Percentiles rank a stretch among this genome's conserved stretches.
These are phyloP conservation scores for Daldinia caldariorum DNA, from an alignment of 495 filamentous ascomycete genomes.

Conservation along the genomic window DNA sequence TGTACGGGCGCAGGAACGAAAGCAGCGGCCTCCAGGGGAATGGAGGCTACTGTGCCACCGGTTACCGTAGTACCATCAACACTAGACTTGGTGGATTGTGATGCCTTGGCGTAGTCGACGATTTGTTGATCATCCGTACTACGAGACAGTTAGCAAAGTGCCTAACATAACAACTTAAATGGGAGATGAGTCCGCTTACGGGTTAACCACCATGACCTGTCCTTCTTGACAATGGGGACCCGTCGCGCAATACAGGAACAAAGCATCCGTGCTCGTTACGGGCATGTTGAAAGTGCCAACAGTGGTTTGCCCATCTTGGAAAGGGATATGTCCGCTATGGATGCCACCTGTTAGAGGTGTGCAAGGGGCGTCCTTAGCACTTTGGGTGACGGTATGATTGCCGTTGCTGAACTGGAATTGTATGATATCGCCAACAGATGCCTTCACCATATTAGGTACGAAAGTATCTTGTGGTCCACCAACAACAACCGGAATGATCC, in stretches of 20 bases:
- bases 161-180: background rate
- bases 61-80: slow-evolving; percentile 33
- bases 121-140: slow-evolving; percentile 41
- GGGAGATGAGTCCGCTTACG: slow-evolving; percentile 34
- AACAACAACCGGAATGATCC: slow-evolving; percentile 39
- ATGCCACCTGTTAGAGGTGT: slow-evolving; percentile 51
- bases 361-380: slow-evolving; percentile 59
- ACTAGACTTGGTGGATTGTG: slow-evolving; percentile 9
- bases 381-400: slow-evolving; percentile 45
- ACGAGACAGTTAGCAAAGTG: slow-evolving; percentile 5
- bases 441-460: slow-evolving; percentile 53
- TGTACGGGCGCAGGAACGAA: slow-evolving; percentile 34
- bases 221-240: slow-evolving; percentile 59
- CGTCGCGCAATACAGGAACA: slow-evolving; percentile 64
- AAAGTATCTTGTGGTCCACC: slow-evolving; percentile 42
- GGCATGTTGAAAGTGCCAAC: slow-evolving; percentile 55
- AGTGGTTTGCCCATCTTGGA: slow-evolving; percentile 52
- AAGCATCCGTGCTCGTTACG: slow-evolving; percentile 57
- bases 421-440: slow-evolving; percentile 56
- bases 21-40: slow-evolving; percentile 38
- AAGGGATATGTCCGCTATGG: slow-evolving; percentile 44
- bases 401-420: slow-evolving; percentile 63
- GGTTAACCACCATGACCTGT: slow-evolving; percentile 63
- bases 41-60: slow-evolving; percentile 39
- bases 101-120: slow-evolving; percentile 37